A percentile compares a stretch with the other conserved stretches of the same genome.
These are phyloP conservation scores for Solanum pennellii DNA, from an alignment of 257 asterid species.

Conservation along the genomic window DNA sequence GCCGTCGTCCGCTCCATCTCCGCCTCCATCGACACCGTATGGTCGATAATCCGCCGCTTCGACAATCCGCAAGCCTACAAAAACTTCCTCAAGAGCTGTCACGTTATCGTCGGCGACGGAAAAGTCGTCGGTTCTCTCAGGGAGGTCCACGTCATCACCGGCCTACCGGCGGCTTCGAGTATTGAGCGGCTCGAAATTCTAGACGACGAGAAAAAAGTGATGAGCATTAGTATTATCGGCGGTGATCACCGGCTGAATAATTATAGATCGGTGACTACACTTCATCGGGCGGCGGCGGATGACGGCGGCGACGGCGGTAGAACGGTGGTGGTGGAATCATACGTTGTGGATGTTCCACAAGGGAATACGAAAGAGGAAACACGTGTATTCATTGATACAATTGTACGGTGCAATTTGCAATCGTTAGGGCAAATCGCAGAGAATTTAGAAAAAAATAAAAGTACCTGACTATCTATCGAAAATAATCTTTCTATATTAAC, in stretches of 20 bases:
- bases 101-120: slow-evolving; percentile 54
- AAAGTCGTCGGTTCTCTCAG: slow-evolving; percentile 60
- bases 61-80: slow-evolving; percentile 79
- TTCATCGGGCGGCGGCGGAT: slow-evolving; percentile 21
- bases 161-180: slow-evolving; percentile 70
- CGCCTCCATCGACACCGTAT: slow-evolving; percentile 48
- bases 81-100: slow-evolving; percentile 63
- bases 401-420: slow-evolving; percentile 66
- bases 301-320: background rate
- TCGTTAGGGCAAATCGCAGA: slow-evolving; percentile 50
- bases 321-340: slow-evolving; percentile 78
- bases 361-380: slow-evolving; percentile 79
- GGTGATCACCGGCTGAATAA: slow-evolving; percentile 65
- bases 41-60: slow-evolving; percentile 76
- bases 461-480: background rate
- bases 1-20: slow-evolving; percentile 38
- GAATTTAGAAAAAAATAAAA: slow-evolving; percentile 9
- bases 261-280: slow-evolving; percentile 61
- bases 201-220: slow-evolving; percentile 64
- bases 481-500: fast-evolving
- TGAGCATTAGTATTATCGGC: slow-evolving; percentile 67
- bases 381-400: slow-evolving; percentile 58
- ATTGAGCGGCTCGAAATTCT: slow-evolving; percentile 66
- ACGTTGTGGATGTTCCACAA: slow-evolving; percentile 67
- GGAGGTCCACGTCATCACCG: slow-evolving; percentile 73